A percentile compares a stretch with the other conserved stretches of the same genome.
Conservation (phyloP, 2,329 filamentous ascomycete genomes). For the Aspergillus fumigatiaffinis region DNA sequence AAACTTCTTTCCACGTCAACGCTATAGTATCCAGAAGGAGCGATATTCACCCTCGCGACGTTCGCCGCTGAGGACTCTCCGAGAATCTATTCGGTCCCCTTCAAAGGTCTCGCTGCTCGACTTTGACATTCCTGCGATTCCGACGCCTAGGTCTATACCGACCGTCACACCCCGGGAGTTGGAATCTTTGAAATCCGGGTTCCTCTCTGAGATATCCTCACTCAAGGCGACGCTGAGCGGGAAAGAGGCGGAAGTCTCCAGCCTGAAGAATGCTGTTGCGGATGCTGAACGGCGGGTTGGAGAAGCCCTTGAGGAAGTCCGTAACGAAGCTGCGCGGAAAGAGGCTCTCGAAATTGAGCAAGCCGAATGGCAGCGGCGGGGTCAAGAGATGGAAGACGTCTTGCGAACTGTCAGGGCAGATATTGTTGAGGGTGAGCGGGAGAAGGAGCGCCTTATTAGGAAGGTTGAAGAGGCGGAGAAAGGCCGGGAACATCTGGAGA, state of each 20-base stretch:
- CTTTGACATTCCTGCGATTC: conserved; percentile 89
- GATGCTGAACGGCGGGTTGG: conserved; percentile 92
- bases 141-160: conserved; percentile 86
- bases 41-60: conserved; percentile 38
- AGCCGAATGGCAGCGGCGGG: conserved; percentile 77
- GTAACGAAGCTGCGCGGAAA: conserved; percentile 68
- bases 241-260: conserved; percentile 86
- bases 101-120: conserved; percentile 70
- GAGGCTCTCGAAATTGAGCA: conserved; percentile 73
- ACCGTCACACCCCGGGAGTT: conserved; percentile 88
- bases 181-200: conserved; percentile 85
- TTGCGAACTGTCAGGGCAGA: conserved; percentile 77
- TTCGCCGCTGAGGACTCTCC: conserved; percentile 42
- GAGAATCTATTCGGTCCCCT: conserved; percentile 34
- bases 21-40: conserved; percentile 38
- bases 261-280: conserved; percentile 78
- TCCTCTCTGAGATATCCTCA: conserved; percentile 90
- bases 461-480: conserved; percentile 75
- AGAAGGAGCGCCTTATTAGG: conserved; percentile 72
- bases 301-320: conserved; percentile 75
- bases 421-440: conserved; percentile 71
- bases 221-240: conserved; percentile 87
- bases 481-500: conserved; percentile 42
- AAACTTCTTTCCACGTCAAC: conserved; percentile 51
- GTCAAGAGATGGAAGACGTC: conserved; percentile 79